Evolutionary conservation across 352 stramenopile species (phyloP), one percentile per base, ranked within the genome.

Genomic region (Pythium phragmitis): DNA sequence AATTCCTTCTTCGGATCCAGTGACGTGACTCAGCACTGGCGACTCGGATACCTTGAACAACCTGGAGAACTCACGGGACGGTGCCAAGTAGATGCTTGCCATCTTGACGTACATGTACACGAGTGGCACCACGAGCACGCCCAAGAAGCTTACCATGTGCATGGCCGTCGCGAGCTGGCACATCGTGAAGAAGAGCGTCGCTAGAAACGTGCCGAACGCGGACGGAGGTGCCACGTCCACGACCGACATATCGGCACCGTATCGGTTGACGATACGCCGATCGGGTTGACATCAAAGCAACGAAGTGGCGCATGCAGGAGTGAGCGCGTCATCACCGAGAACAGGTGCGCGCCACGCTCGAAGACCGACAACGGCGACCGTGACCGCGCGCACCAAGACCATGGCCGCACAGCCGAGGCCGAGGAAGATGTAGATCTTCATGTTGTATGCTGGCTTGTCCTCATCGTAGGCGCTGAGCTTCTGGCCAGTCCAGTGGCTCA

Each of bases 241-340:
- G 11, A 57, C 73, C 2, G 55, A 52, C 13, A 97, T 93, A 62
- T 97, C 91, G 11, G 78, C 82, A 39, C 77, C 71, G 50, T 94
- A 98, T 7, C 92, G 76, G 57, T 95, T 96, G 13, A 97, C 52
- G 52, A 97, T 91, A 59, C 87, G 0, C 87, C 88, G 17, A 91
- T 67, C 13, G 89, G 91, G 57, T 94, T 96, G 4, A 77, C 86
- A 68, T 97, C 89, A 69, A 97, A 97, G 67, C 97, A 97, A 3
- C 81, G 63, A 53, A 97, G 77, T 13, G 89, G 88, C 8, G 91
- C 88, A 26, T 71, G 41, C n/a, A 97, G 62, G 7, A 97, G 80
- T n/a, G 77, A 78, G 14, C 70, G 56, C 8, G 87, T 91, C 55
- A 97, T 76, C 17, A 76, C 55, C 48, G 96, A 72, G 65, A 97